These are phyloP conservation scores for Fusarium udum DNA, from an alignment of 2,329 filamentous ascomycete genomes.

Conservation along the genomic window DNA sequence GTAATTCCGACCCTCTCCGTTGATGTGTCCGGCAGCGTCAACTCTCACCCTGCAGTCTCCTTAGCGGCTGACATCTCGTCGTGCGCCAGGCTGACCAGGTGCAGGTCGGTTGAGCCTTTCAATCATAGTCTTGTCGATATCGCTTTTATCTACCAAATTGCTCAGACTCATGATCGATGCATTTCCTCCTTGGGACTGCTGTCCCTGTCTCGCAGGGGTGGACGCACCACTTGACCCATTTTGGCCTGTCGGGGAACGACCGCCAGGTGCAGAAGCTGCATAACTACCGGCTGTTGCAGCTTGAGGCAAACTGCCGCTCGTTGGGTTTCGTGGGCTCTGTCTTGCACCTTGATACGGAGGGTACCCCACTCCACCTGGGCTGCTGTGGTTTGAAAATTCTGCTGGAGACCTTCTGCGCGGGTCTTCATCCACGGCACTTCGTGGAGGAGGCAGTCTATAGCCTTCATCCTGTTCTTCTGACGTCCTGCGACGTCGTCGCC, in stretches of 20 bases:
- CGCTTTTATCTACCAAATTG: slow-evolving; percentile 61
- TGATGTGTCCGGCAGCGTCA: slow-evolving; percentile 44
- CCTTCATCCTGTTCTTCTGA: slow-evolving; percentile 53
- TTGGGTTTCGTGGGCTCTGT: slow-evolving; percentile 53
- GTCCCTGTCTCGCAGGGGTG: slow-evolving; percentile 46
- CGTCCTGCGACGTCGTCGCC: slow-evolving; percentile 50
- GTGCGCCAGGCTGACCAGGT: slow-evolving; percentile 25
- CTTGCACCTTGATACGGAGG: slow-evolving; percentile 49
- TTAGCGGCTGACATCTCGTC: slow-evolving; percentile 37
- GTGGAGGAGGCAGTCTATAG: slow-evolving; percentile 58
- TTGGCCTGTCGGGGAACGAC: slow-evolving; percentile 50
- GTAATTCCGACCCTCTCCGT: slow-evolving; percentile 26
- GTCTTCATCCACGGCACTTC: slow-evolving; percentile 57
- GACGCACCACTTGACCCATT: slow-evolving; percentile 51
- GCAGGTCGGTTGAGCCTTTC: slow-evolving; percentile 57
- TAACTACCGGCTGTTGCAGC: slow-evolving; percentile 41
- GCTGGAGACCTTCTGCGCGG: slow-evolving; percentile 61
- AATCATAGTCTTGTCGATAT: slow-evolving; percentile 66
- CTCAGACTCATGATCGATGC: slow-evolving; percentile 63
- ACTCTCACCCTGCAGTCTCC: slow-evolving; percentile 17
- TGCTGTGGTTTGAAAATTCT: slow-evolving; percentile 59
- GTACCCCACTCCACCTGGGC: slow-evolving; percentile 55
- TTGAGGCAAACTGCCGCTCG: slow-evolving; percentile 45
- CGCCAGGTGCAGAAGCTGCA: slow-evolving; percentile 42
- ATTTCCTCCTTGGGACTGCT: slow-evolving; percentile 38